Evolutionary conservation across 768 basidiomycete species (phyloP), one percentile per base, ranked within the genome.

Genomic region (Tubosaeta brunneosetosa): DNA sequence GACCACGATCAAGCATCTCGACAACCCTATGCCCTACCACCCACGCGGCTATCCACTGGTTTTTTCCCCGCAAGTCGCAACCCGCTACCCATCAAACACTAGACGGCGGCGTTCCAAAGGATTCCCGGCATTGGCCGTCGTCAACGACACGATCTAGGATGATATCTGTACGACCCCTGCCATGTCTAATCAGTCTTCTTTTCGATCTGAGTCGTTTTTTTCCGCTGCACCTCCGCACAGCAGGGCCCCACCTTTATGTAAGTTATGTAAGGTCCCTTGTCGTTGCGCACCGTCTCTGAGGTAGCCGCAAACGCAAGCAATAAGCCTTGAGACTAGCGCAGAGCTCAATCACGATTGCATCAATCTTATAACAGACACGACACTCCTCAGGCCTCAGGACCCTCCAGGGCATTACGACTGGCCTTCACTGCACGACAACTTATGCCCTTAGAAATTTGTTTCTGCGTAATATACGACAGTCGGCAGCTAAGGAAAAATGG

Each of bases 311-410:
- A 57, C 40, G 41, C 44, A 22, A 54, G 52, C 6, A 12, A 14
- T 43, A 5, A 49, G 29, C 22, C 6, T 3, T 2, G 43, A 44
- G 19, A 14, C 42, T 3, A 37, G 17, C 27, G 12, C 44, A 9
- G 27, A 47, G 4, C 53, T 65, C 44, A 56, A n/a, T n/a, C n/a
- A 50, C n/a, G 64, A 65, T 47, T 60, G 65, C 31, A 42, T 65
- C 56, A 53, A 55, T 34, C 47, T 65, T 52, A 62, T 65, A 26
- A 52, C 64, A 2, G 62, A 55, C 17, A 66, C 64, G 27, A 66
- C 64, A 2, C 43, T 63, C 50, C 32, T 61, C 19, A 63, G 63
- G 0, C 50, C 32, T 61, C 19, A 63, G 63, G 0, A 34, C 60
- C 36, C 32, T 55, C 38, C 63, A 67, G 16, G 64, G 64, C 12